Percentiles rank a stretch among this genome's conserved stretches.
Conservation (phyloP, 257 asterid genomes). For the Capsicum pubescens region DNA sequence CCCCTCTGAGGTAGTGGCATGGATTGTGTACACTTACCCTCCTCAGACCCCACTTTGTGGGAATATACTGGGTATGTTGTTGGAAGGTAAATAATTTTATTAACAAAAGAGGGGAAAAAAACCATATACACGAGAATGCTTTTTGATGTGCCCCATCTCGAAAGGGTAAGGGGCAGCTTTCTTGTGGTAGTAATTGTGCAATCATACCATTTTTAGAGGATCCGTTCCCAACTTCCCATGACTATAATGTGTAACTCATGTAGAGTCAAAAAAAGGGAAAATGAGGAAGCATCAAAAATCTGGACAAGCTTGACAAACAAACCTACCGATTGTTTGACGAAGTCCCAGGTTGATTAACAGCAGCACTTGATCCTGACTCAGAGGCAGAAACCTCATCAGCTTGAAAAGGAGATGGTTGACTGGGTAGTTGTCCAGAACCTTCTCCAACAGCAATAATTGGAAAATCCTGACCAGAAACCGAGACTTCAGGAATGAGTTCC, state of each 20-base stretch:
- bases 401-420: conserved; percentile 48
- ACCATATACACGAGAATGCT: not conserved
- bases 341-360: conserved; percentile 51
- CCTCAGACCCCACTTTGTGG: too few species aligned
- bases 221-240: not conserved
- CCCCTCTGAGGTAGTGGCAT: too few species aligned
- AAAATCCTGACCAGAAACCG: conserved; percentile 51
- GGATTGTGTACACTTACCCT: too few species aligned
- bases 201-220: conserved; percentile 6
- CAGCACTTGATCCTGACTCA: conserved; percentile 52
- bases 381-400: conserved; percentile 52
- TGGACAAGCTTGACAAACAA: not conserved
- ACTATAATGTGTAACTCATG: not conserved
- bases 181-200: not conserved
- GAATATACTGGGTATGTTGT: too few species aligned
- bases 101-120: not conserved
- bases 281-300: conserved; percentile 11
- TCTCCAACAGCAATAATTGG: conserved; percentile 55
- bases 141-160: not conserved
- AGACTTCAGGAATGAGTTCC: conserved; percentile 48
- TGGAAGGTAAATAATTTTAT: too few species aligned
- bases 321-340: conserved; percentile 57
- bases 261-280: not conserved
- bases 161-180: not conserved
- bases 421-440: conserved; percentile 49